phyloP scores from a whole-genome alignment of 2,329 filamentous ascomycete genomes.

The Torrubiellomyces zombiae region DNA sequence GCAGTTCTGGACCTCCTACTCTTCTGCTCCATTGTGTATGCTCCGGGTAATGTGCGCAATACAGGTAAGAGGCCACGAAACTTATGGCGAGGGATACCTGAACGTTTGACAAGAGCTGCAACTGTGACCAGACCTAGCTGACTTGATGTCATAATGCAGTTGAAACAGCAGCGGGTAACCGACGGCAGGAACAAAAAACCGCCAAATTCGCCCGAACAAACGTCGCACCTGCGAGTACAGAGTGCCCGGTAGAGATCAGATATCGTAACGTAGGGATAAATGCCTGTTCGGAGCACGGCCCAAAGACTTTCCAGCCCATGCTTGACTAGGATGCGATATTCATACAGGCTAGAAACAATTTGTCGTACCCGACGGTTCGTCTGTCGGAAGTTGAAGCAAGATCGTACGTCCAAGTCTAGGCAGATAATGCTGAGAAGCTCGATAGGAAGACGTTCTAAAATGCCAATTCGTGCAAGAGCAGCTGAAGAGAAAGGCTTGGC shows the following conservation, averaged over 20 bases:
- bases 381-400: slow-evolving; percentile 3
- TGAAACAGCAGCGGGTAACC: slow-evolving; percentile 3
- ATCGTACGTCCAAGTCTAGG: slow-evolving; percentile 1
- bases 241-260: slow-evolving; percentile 2
- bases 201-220: slow-evolving; percentile 1
- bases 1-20: background rate
- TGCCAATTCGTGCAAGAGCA: background rate
- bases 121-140: slow-evolving; percentile 1
- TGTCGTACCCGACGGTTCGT: slow-evolving; percentile 2
- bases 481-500: background rate
- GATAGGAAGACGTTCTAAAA: slow-evolving; percentile 1
- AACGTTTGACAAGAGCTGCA: slow-evolving; percentile 1
- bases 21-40: slow-evolving; percentile 1
- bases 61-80: slow-evolving; percentile 1
- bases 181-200: slow-evolving; percentile 2
- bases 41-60: slow-evolving; percentile 1
- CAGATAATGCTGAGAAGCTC: background rate
- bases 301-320: slow-evolving; percentile 1
- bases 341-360: background rate
- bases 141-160: slow-evolving; percentile 1
- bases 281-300: slow-evolving; percentile 1
- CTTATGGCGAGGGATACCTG: slow-evolving; percentile 1
- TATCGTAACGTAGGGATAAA: slow-evolving; percentile 1
- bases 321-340: slow-evolving; percentile 1
- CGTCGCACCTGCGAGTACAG: background rate